Percentiles rank a stretch among this genome's conserved stretches.
These are phyloP conservation scores for Populus alba DNA, from an alignment of 345 rosid genomes.

Conservation along the genomic window DNA sequence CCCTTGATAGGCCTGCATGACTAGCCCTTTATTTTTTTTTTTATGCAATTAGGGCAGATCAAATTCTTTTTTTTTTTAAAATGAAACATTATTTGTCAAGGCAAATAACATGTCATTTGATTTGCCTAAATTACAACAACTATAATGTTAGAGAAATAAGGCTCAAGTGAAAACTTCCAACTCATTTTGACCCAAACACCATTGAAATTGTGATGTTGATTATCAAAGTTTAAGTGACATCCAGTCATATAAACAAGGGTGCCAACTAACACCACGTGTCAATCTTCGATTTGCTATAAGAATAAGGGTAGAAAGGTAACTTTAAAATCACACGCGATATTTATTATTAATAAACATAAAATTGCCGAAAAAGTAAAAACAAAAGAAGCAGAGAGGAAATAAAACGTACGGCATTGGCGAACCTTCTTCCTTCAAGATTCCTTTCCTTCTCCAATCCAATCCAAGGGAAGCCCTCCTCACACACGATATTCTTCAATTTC, in stretches of 20 bases:
- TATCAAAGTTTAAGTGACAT: no score
- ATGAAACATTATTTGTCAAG: no score
- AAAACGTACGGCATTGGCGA: constrained; percentile 4
- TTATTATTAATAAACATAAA: neutral
- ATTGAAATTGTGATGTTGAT: no score
- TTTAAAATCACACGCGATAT: neutral
- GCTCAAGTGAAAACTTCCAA: no score
- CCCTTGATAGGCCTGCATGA: no score
- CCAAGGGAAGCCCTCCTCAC: neutral
- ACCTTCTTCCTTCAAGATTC: neutral
- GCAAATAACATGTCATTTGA: accelerated
- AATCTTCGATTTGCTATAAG: neutral
- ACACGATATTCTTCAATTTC: neutral
- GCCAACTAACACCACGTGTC: neutral
- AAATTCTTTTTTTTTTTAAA: no score
- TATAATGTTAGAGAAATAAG: no score
- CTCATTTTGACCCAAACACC: no score
- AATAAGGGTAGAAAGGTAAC: neutral
- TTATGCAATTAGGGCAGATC: no score
- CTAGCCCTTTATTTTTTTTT: no score
- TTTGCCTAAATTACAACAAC: no score
- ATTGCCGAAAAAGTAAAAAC: neutral
- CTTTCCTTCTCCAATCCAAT: neutral
- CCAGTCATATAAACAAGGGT: no score
- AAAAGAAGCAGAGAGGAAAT: neutral